Conservation (phyloP, 495 filamentous ascomycete species). For the Penicillium flavigenum region DNA sequence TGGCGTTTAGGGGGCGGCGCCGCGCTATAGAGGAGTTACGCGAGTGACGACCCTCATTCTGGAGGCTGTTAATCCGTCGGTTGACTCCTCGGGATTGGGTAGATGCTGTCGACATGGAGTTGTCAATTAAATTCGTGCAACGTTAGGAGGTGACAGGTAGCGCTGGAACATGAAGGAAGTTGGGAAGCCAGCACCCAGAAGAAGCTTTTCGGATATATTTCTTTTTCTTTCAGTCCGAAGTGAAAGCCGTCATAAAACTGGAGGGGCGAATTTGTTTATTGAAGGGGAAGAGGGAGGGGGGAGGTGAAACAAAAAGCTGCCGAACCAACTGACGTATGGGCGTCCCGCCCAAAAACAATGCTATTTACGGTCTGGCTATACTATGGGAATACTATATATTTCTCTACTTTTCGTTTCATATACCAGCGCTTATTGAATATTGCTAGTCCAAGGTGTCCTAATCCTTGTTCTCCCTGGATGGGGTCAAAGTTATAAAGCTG, state of each 20-base stretch:
- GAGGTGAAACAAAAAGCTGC: constrained; percentile 28
- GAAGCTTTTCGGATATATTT: constrained; percentile 3
- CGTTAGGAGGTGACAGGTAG: constrained; percentile 27
- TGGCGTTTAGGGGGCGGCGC: constrained; percentile 51
- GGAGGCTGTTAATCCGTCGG: constrained; percentile 56
- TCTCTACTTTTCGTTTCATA: not conserved
- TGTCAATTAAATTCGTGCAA: constrained; percentile 26
- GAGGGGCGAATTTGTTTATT: constrained; percentile 23
- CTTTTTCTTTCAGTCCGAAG: constrained; percentile 1
- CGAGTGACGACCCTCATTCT: constrained; percentile 51
- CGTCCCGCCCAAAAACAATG: constrained; percentile 26
- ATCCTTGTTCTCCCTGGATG: constrained; percentile 8
- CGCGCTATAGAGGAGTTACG: constrained; percentile 53
- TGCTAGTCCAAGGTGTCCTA: not conserved
- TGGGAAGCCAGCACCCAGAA: constrained; percentile 26
- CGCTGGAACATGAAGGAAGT: constrained; percentile 40
- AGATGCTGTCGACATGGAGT: constrained; percentile 56
- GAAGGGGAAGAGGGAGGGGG: constrained; percentile 18
- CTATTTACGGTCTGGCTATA: not conserved
- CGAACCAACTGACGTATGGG: constrained; percentile 27
- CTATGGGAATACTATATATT: no score
- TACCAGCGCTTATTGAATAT: not conserved
- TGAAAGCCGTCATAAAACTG: constrained; percentile 12
- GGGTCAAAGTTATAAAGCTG: not conserved
- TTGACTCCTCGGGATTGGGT: constrained; percentile 53